Conservation (phyloP, 75 land plant genomes). For the Cupressus sempervirens region DNA sequence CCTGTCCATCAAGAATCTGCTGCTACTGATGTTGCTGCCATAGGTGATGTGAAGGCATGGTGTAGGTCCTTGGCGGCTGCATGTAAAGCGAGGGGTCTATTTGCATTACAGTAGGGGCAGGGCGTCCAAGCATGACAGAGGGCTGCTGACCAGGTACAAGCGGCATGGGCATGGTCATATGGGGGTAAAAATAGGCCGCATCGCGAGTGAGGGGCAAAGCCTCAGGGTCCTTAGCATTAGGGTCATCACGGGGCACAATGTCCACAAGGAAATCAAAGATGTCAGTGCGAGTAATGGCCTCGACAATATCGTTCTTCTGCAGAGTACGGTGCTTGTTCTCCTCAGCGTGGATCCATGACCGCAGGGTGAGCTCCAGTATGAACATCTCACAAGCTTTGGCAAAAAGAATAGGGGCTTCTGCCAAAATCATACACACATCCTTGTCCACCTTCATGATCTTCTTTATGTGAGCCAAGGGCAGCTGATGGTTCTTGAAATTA, state of each 20-base stretch:
- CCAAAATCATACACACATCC: conserved; percentile 77
- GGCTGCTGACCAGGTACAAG: conserved; percentile 9
- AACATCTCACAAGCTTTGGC: conserved; percentile 88
- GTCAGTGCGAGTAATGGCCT: no score
- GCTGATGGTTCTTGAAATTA: conserved; percentile 77
- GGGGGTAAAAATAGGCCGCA: conserved; percentile 24
- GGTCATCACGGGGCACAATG: conserved; percentile 76
- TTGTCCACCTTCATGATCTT: conserved; percentile 86
- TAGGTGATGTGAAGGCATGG: conserved; percentile 23
- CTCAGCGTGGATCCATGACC: no score
- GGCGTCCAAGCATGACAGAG: conserved; percentile 33
- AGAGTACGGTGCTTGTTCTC: no score
- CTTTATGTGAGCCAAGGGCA: conserved; percentile 74
- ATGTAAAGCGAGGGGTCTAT: conserved; percentile 17
- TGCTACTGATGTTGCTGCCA: conserved; percentile 38
- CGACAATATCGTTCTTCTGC: no score
- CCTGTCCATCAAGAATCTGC: neutral
- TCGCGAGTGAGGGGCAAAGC: conserved; percentile 8
- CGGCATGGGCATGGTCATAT: neutral
- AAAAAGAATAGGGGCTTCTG: conserved; percentile 75
- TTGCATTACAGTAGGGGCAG: conserved; percentile 13
- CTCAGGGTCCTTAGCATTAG: conserved; percentile 43
- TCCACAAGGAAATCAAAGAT: no score
- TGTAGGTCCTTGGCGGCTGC: conserved; percentile 11
- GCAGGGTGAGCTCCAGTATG: no score